Conservation (phyloP, 441 rosid species). For the Eutrema salsugineum region DNA sequence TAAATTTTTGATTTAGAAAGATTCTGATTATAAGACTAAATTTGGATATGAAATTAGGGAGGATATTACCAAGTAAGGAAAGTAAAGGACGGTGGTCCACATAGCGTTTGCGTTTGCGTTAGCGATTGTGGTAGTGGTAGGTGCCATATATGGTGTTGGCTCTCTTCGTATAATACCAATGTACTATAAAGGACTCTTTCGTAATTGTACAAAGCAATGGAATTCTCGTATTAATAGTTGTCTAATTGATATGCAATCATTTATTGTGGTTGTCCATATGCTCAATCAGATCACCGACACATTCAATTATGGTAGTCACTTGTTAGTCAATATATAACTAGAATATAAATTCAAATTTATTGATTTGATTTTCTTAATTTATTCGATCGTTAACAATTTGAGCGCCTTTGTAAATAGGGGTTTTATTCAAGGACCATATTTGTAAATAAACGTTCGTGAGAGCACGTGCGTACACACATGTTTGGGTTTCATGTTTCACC, state of each 20-base stretch:
- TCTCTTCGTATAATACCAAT: no score
- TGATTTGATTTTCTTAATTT: neutral
- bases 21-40: neutral
- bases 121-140: conserved; percentile 4
- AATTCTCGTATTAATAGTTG: neutral
- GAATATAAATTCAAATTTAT: neutral
- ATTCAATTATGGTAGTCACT: conserved; percentile 17
- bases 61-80: neutral
- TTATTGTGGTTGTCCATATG: conserved; percentile 26
- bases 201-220: neutral
- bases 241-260: conserved; percentile 16
- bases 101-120: neutral
- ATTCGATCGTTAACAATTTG: neutral
- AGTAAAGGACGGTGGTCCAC: neutral
- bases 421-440: neutral
- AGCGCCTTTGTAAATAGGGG: neutral
- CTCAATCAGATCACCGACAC: conserved; percentile 32
- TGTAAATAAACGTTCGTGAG: conserved; percentile 3
- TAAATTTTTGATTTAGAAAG: neutral
- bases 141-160: conserved; percentile 3
- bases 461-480: neutral
- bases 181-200: neutral
- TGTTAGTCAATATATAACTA: neutral
- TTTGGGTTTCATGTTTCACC: neutral
- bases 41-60: neutral